Conservation (phyloP, 768 basidiomycete species). For the Heimioporus sp. region DNA sequence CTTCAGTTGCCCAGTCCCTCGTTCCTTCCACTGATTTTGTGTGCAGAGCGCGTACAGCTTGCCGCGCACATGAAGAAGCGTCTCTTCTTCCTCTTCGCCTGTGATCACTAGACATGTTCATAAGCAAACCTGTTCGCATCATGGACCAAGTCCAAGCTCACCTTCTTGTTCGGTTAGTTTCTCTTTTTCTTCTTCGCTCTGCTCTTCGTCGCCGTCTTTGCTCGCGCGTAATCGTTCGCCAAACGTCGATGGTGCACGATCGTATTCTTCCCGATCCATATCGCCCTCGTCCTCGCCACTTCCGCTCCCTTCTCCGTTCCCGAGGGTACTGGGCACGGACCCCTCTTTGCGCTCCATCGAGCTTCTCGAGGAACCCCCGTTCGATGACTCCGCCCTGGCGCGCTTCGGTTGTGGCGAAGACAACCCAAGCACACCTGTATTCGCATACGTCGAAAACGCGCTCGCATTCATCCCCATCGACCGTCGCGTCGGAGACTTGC, state of each 20-base stretch:
- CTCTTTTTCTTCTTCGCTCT: constrained; percentile 39
- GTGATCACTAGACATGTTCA: constrained; percentile 50
- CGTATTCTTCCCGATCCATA: constrained; percentile 28
- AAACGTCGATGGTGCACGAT: constrained; percentile 43
- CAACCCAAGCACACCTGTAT: constrained; percentile 43
- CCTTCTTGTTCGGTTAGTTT: constrained; percentile 68
- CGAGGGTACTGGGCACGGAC: constrained; percentile 26
- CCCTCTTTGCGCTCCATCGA: constrained; percentile 41
- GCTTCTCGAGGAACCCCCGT: constrained; percentile 40
- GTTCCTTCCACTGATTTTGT: constrained; percentile 72
- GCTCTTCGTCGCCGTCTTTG: constrained; percentile 57
- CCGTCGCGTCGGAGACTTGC: constrained; percentile 57
- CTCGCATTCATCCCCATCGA: constrained; percentile 39
- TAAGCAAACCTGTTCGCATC: not conserved
- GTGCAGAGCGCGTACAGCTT: constrained; percentile 64
- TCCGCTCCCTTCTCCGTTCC: constrained; percentile 37
- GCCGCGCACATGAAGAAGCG: constrained; percentile 71
- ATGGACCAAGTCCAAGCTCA: constrained; percentile 27
- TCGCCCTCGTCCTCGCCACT: constrained; percentile 46
- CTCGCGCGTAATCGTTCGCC: constrained; percentile 65
- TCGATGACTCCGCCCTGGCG: constrained; percentile 50
- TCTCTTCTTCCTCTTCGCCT: constrained; percentile 82
- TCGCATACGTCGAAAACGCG: constrained; percentile 63
- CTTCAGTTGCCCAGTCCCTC: constrained; percentile 68
- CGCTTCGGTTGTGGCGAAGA: constrained; percentile 49